Evolutionary conservation across 2,329 filamentous ascomycete genomes (phyloP).

Genomic region (Colletotrichum limetticola): DNA sequence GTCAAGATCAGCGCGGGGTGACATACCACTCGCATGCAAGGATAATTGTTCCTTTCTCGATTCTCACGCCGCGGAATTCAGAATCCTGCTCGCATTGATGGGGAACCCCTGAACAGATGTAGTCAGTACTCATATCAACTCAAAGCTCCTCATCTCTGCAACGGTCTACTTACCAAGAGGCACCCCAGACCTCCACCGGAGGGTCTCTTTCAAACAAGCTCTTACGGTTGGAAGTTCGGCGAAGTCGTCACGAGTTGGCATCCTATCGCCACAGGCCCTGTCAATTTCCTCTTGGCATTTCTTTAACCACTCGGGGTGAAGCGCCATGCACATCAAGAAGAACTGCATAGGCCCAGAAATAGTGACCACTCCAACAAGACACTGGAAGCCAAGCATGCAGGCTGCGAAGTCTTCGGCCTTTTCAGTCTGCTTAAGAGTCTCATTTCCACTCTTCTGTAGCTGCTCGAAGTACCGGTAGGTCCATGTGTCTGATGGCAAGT

Average conservation of each 20-base stretch:
- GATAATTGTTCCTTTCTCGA: constrained; percentile 60
- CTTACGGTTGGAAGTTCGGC: constrained; percentile 62
- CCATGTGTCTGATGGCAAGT: constrained; percentile 59
- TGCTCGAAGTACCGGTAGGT: constrained; percentile 59
- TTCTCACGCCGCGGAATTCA: constrained; percentile 57
- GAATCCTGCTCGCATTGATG: constrained; percentile 60
- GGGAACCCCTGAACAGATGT: constrained; percentile 51
- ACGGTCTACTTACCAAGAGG: constrained; percentile 53
- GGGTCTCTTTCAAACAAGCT: constrained; percentile 67
- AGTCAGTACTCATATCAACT: neutral
- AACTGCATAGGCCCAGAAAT: constrained; percentile 61
- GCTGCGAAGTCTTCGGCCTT: constrained; percentile 58
- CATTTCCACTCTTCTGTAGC: constrained; percentile 52
- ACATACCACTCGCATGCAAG: constrained; percentile 62
- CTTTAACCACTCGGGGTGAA: constrained; percentile 63
- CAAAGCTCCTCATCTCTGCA: neutral
- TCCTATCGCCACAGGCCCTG: constrained; percentile 61
- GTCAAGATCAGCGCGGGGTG: no score
- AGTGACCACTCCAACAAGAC: constrained; percentile 61
- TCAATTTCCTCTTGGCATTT: constrained; percentile 69
- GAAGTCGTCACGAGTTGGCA: constrained; percentile 62
- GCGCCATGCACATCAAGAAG: constrained; percentile 63
- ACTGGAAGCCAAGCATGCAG: constrained; percentile 63
- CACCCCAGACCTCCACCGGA: constrained; percentile 68
- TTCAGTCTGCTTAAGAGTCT: constrained; percentile 50